Evolutionary conservation across 1,139 yeast genomes (phyloP).

Genomic region (Dujonia santamariae): DNA sequence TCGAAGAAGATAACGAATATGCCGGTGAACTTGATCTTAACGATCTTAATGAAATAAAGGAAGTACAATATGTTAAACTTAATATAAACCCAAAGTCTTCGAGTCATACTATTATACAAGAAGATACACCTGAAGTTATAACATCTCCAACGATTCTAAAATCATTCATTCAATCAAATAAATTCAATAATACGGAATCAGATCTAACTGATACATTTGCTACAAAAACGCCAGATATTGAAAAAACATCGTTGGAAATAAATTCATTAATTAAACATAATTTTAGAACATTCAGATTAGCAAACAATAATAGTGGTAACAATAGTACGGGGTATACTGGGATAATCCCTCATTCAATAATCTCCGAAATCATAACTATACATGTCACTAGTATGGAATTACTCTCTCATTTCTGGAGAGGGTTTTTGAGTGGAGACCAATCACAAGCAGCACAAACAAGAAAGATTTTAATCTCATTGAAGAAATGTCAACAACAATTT

Average conservation of each 20-base stretch:
- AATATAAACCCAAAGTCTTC: slow-evolving; percentile 35
- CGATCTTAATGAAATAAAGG: slow-evolving; percentile 56
- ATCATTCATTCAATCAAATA: background rate
- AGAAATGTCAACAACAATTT: slow-evolving; percentile 7
- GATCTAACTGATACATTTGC: slow-evolving; percentile 24
- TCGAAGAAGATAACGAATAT: slow-evolving; percentile 34
- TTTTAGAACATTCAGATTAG: slow-evolving; percentile 31
- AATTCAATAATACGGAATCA: background rate
- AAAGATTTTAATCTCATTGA: slow-evolving; percentile 6
- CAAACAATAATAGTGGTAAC: slow-evolving; percentile 9
- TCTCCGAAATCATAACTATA: slow-evolving; percentile 36
- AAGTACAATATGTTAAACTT: slow-evolving; percentile 56
- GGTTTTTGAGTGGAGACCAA: slow-evolving; percentile 30
- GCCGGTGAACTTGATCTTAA: slow-evolving; percentile 53
- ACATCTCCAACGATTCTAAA: background rate
- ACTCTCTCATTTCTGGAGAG: slow-evolving; percentile 44
- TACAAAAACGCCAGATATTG: slow-evolving; percentile 33
- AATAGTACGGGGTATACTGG: slow-evolving; percentile 8
- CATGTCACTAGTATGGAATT: slow-evolving; percentile 43
- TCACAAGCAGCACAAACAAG: slow-evolving; percentile 7
- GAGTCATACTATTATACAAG: background rate
- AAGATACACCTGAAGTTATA: no score
- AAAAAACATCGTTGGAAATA: slow-evolving; percentile 49
- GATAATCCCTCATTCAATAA: slow-evolving; percentile 23
- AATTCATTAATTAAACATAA: slow-evolving; percentile 52